Evolutionary conservation across 176 grass and related monocot species (phyloP), one percentile per base, ranked within the genome.

Genomic region (Phoenix roebelenii): DNA sequence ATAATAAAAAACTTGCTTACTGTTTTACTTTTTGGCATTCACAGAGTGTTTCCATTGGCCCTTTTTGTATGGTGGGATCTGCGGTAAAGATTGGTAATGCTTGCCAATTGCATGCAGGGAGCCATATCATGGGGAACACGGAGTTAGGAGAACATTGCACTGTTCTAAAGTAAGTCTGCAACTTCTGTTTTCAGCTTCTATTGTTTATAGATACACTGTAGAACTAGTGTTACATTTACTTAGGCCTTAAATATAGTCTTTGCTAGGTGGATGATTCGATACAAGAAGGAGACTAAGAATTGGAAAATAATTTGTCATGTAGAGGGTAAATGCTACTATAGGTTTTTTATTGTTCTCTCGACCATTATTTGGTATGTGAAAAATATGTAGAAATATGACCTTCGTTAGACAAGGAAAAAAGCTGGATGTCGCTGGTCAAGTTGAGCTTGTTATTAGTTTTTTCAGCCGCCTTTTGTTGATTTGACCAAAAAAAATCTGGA

Each of bases 21-120:
- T 72, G 70, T 66, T 18, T 18, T 54, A 22, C 69, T 59, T 59
- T 1, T 50, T 51, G 69, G 26, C 28, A 12, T 52, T 58, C 59
- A 23, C 64, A 97, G 92, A 72, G 72, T 67, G 87, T 97, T 48
- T 76, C 73, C 1, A 76, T 97, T 52, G 92, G 92, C 1, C 92
- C 92, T 23, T 91, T 97, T 72, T 97, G 92, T 62, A 88, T 73
- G 4, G 74, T 97, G 39, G 88, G 84, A 4, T 64, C 72, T 85
- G 65, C 72, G 57, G 83, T 72, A 3, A 88, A 60, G 64, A 80
- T 97, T 51, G 84, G 84, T 54, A 75, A 97, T 73, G 55, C 67
- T 6, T 97, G 93, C 18, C 76, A 91, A 18, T 76, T 97, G 74
- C 80, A 87, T 48, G 77, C 77, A 0, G 91, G 86, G 65, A 82